Conservation (phyloP, 1,139 yeast species). For the Pichia sp. region DNA sequence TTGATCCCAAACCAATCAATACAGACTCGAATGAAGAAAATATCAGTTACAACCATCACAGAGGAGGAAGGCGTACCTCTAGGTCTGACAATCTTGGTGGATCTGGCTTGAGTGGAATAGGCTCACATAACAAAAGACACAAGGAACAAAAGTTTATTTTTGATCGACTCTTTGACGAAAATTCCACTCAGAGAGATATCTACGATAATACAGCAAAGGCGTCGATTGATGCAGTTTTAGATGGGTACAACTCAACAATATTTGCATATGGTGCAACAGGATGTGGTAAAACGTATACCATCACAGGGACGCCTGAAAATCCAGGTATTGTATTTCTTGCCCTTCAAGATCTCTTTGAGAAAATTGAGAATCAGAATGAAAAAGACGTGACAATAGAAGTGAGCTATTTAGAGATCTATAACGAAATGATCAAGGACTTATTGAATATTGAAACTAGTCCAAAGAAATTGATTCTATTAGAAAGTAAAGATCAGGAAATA, state of each 20-base stretch:
- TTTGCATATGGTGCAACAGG: conserved; percentile 99
- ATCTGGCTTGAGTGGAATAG: conserved; percentile 2
- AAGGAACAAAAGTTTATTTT: conserved; percentile 78
- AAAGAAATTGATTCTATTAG: conserved; percentile 52
- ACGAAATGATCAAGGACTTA: conserved; percentile 79
- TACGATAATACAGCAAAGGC: conserved; percentile 64
- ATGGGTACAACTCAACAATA: conserved; percentile 84
- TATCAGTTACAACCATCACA: no score
- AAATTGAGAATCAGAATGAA: conserved; percentile 41
- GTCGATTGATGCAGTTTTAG: conserved; percentile 64
- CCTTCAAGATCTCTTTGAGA: conserved; percentile 64
- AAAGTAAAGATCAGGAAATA: conserved; percentile 61
- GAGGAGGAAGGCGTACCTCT: not conserved
- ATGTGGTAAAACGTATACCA: conserved; percentile 95
- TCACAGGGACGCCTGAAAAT: conserved; percentile 61
- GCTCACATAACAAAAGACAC: conserved; percentile 39
- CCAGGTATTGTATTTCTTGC: conserved; percentile 83
- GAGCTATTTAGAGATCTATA: conserved; percentile 81
- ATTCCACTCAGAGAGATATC: conserved; percentile 58
- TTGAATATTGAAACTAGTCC: conserved; percentile 36
- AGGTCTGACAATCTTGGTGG: conserved; percentile 20
- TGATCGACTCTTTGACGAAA: conserved; percentile 68
- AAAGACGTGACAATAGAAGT: conserved; percentile 54
- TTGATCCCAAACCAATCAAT: conserved; percentile 83
- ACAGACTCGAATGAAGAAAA: conserved; percentile 44